Conservation (phyloP, 2,329 filamentous ascomycete genomes). For the Colletotrichum siamense region DNA sequence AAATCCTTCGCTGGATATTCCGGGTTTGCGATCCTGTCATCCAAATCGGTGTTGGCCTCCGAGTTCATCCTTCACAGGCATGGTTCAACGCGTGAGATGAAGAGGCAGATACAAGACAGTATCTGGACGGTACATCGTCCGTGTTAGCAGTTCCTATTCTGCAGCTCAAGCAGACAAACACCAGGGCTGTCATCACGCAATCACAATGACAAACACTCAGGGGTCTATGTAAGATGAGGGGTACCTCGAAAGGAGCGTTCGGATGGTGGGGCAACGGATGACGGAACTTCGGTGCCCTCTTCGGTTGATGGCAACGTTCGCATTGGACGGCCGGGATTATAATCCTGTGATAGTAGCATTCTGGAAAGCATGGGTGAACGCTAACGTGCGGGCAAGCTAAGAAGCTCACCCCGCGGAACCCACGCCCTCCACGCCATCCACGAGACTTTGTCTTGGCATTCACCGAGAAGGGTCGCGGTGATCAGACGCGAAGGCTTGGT, state of each 20-base stretch:
- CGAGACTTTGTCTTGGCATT: neutral
- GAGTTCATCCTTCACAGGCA: neutral
- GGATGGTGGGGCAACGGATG: neutral
- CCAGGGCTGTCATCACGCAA: neutral
- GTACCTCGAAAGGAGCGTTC: neutral
- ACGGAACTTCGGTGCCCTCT: neutral
- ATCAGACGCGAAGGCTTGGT: neutral
- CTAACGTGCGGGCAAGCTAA: neutral
- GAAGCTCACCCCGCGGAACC: neutral
- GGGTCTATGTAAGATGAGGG: neutral
- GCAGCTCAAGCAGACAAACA: neutral
- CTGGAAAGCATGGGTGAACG: neutral
- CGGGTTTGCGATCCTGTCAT: neutral
- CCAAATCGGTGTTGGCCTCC: neutral
- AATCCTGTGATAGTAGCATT: neutral
- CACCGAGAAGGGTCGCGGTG: neutral
- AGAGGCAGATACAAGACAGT: neutral
- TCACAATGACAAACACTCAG: neutral
- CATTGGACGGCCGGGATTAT: neutral
- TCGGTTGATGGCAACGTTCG: neutral
- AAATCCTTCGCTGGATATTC: neutral
- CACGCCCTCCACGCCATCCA: neutral
- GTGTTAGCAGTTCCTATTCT: neutral
- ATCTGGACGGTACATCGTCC: accelerated
- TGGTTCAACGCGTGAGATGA: neutral